Evolutionary conservation across 202 grass and related monocot genomes (phyloP).

Genomic region (Cymbopogon flexuosus): DNA sequence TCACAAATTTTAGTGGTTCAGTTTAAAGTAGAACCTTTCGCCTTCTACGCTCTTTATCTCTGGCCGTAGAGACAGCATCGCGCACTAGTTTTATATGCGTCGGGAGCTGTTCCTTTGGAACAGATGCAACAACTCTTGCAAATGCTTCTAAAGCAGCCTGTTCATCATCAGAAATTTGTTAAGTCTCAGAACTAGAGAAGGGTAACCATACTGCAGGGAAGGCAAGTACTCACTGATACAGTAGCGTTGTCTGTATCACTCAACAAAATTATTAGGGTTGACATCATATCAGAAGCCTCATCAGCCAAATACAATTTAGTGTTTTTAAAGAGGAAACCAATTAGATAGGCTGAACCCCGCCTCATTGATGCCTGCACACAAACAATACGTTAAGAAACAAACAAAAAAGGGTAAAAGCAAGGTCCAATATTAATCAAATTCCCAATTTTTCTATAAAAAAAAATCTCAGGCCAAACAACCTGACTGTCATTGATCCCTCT

Average conservation of each 20-base stretch:
- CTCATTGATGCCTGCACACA: slow-evolving; percentile 74
- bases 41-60: slow-evolving; percentile 95
- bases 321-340: slow-evolving; percentile 93
- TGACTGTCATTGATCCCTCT: slow-evolving; percentile 82
- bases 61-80: slow-evolving; percentile 91
- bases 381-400: neutral
- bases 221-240: slow-evolving; percentile 54
- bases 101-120: slow-evolving; percentile 84
- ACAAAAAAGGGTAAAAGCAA: neutral
- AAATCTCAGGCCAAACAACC: slow-evolving; percentile 44
- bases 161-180: slow-evolving; percentile 28
- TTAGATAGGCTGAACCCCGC: slow-evolving; percentile 74
- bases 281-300: slow-evolving; percentile 81
- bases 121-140: slow-evolving; percentile 73
- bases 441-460: neutral
- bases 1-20: neutral
- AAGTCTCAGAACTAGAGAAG: slow-evolving; percentile 20
- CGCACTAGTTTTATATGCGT: slow-evolving; percentile 89
- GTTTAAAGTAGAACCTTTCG: slow-evolving; percentile 58
- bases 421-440: neutral
- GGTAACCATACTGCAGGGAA: slow-evolving; percentile 7
- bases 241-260: slow-evolving; percentile 84
- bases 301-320: slow-evolving; percentile 41
- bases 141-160: slow-evolving; percentile 96
- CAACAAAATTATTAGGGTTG: slow-evolving; percentile 73